Percentiles rank a stretch among this genome's conserved stretches.
Evolutionary conservation across 495 filamentous ascomycete species (phyloP).

Genomic region (Penicillium silybi): DNA sequence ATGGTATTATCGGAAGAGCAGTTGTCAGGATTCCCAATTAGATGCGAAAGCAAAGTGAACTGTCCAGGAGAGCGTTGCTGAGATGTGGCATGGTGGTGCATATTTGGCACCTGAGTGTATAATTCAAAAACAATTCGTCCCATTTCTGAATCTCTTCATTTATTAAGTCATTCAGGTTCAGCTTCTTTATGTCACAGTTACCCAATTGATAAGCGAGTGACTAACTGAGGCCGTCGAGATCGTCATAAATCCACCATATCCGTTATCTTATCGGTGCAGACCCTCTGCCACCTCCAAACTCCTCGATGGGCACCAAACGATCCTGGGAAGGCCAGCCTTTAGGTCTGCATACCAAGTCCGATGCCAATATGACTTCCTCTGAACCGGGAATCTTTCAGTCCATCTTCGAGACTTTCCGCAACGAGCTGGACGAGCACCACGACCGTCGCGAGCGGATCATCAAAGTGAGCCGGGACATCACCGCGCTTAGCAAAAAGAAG

Average conservation of each 20-base stretch:
- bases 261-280: conserved; percentile 20
- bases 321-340: conserved; percentile 57
- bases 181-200: too few relatives aligned
- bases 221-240: too few relatives aligned
- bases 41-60: neutral
- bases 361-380: conserved; percentile 25
- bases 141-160: too few relatives aligned
- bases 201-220: too few relatives aligned
- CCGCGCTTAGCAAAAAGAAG: conserved; percentile 96
- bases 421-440: conserved; percentile 90
- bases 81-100: neutral
- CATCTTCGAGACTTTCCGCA: conserved; percentile 81
- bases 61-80: too few relatives aligned
- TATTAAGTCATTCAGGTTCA: too few relatives aligned
- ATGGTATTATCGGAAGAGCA: conserved; percentile 22
- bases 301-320: conserved; percentile 49
- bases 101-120: neutral
- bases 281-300: conserved; percentile 8
- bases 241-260: neutral
- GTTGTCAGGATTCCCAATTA: conserved; percentile 21
- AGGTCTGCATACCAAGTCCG: conserved; percentile 17
- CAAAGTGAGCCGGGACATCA: conserved; percentile 87
- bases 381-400: conserved; percentile 47
- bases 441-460: conserved; percentile 86
- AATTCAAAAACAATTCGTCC: too few relatives aligned